Evolutionary conservation across 2,329 filamentous ascomycete species (phyloP).

Genomic region (Emergomyces pasteurianus): DNA sequence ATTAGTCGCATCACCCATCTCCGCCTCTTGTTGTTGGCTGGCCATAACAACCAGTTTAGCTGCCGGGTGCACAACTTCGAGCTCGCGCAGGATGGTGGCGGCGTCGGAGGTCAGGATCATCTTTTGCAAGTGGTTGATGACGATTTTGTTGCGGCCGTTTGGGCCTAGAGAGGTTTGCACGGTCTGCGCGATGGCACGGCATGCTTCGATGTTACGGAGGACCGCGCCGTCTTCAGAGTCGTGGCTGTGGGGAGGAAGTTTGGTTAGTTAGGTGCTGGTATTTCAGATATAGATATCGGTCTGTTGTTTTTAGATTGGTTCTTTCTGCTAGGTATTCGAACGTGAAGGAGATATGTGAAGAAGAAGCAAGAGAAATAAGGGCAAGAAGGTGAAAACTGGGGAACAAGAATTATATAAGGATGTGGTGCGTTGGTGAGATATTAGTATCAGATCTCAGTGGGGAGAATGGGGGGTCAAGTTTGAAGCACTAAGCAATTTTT

Average conservation of each 20-base stretch:
- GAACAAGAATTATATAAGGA: neutral
- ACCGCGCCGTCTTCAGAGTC: slow-evolving; percentile 98
- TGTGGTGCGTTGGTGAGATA: neutral
- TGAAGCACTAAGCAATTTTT: neutral
- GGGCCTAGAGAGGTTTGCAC: slow-evolving; percentile 95
- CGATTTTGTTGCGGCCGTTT: slow-evolving; percentile 97
- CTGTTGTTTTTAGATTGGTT: neutral
- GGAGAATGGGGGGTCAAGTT: neutral
- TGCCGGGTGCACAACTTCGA: slow-evolving; percentile 95
- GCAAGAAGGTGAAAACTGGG: slow-evolving; percentile 12
- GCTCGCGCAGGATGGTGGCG: slow-evolving; percentile 89
- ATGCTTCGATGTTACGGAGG: slow-evolving; percentile 96
- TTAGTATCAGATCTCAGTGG: slow-evolving; percentile 1
- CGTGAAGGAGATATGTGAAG: slow-evolving; percentile 3
- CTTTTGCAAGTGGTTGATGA: slow-evolving; percentile 99
- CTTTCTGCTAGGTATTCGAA: neutral
- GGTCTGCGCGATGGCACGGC: slow-evolving; percentile 85
- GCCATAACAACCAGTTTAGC: slow-evolving; percentile 98
- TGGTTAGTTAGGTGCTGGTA: neutral
- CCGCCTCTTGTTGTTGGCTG: slow-evolving; percentile 93
- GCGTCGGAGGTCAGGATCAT: slow-evolving; percentile 98
- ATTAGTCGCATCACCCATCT: slow-evolving; percentile 98
- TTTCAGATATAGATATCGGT: neutral
- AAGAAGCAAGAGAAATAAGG: slow-evolving; percentile 3
- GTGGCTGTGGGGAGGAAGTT: slow-evolving; percentile 52